Base-by-base conservation (phyloP, 179 eudicot species). In the Corrigiola litoralis region DNA sequence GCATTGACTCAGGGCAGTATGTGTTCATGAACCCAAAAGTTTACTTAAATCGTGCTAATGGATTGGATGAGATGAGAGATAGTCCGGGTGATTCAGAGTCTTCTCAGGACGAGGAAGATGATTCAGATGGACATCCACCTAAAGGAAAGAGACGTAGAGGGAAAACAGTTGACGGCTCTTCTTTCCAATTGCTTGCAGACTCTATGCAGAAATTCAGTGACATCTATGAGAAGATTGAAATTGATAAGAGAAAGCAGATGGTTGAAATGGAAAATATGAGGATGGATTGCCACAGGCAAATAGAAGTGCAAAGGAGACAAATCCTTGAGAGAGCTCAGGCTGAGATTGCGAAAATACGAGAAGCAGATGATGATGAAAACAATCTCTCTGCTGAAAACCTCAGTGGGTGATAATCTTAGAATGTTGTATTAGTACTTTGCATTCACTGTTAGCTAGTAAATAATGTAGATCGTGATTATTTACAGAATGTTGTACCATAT, bases 1-100 rank as follows among this genome's bases (percentile, higher is more conserved):
- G 98, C 45, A 46, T 92, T 67, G 98, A 92, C 66, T 86, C 98
- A 0, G 98, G 98, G 51, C 96, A 89, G 77, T 92, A 85, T 36
- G 95, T 92, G 13, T 89, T 92, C 71, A 85, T 81, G 96, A 78
- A 87, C 58, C 90, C 87, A 4, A 79, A 63, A 21, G 77, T 69
- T n/a, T 79, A 76, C 71, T 60, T 89, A 86, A 78, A 79, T 55
- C 73, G 71, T 28, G 71, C 86, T 0, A 86, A 82, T 55, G 89
- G 80, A 42, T 72, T 87, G 76, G 95, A 89, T 68, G 97, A 91
- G 74, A 80, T 92, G 91, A 83, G 89, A 70, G 98, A 92, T 65
- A 89, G 96, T 47, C 98, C 98, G 0, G 89, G 66, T 1, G 75
- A 71, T 52, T 85, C 87, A 34, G 83, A 78, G 47, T 73, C 82